A percentile compares a stretch with the other conserved stretches of the same genome.
Conservation (phyloP, 2,329 filamentous ascomycete genomes). For the Lachnum nothofagi region DNA sequence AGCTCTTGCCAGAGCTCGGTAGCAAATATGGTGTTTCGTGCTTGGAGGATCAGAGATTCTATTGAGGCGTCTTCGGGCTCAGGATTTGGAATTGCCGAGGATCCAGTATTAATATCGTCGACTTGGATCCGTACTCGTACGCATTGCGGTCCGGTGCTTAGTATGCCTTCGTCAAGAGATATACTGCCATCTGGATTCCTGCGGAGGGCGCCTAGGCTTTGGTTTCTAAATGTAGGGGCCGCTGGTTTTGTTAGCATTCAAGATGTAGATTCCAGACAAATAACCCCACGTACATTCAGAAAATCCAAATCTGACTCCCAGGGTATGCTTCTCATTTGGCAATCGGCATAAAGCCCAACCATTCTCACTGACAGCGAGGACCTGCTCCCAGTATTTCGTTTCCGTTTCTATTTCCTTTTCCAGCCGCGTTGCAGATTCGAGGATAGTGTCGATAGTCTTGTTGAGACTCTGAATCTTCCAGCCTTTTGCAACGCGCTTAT, state of each 20-base stretch:
- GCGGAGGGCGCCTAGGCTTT: slow-evolving; percentile 75
- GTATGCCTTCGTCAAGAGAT: slow-evolving; percentile 58
- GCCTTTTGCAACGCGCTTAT: slow-evolving; percentile 56
- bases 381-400: slow-evolving; percentile 81
- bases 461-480: slow-evolving; percentile 77
- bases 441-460: slow-evolving; percentile 66
- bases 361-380: slow-evolving; percentile 72
- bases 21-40: slow-evolving; percentile 72
- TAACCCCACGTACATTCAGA: slow-evolving; percentile 48
- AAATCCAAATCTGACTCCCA: slow-evolving; percentile 88
- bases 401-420: slow-evolving; percentile 74
- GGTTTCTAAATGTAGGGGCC: slow-evolving; percentile 55
- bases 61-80: slow-evolving; percentile 54
- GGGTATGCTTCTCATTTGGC: slow-evolving; percentile 64
- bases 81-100: slow-evolving; percentile 46
- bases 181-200: slow-evolving; percentile 70
- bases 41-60: slow-evolving; percentile 65
- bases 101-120: slow-evolving; percentile 54
- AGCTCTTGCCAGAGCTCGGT: slow-evolving; percentile 91
- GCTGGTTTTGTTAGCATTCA: slow-evolving; percentile 38
- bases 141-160: slow-evolving; percentile 47
- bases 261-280: neutral
- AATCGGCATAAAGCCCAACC: slow-evolving; percentile 83
- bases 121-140: slow-evolving; percentile 64
- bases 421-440: slow-evolving; percentile 66